A percentile compares a stretch with the other conserved stretches of the same genome.
Conservation (phyloP, 345 rosid genomes). For the Citrus mangshanensis region DNA sequence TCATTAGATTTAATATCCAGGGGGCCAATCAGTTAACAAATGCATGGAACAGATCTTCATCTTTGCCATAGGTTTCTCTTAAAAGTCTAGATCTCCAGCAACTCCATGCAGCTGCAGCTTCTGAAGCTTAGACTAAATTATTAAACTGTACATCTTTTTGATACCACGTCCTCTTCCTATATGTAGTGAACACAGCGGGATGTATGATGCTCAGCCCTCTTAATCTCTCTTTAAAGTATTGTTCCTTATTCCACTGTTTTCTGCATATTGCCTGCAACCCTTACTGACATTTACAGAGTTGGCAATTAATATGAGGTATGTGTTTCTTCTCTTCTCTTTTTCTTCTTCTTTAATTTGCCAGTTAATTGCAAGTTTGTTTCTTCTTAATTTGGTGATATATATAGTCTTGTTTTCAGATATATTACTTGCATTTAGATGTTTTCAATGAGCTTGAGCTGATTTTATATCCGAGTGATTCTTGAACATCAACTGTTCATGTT, state of each 20-base stretch:
- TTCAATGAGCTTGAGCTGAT: not conserved
- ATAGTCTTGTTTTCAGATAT: not conserved
- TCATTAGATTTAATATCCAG: not conserved
- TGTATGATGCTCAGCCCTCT: not conserved
- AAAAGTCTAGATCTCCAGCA: not conserved
- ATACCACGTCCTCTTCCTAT: too few relatives aligned
- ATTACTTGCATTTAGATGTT: not conserved
- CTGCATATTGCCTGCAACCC: not conserved
- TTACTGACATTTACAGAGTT: not conserved
- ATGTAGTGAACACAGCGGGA: not conserved
- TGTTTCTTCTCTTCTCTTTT: not conserved
- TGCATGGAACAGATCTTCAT: slow-evolving; percentile 4
- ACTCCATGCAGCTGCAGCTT: slow-evolving; percentile 15
- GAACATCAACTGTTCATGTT: not conserved
- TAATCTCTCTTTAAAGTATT: too few relatives aligned
- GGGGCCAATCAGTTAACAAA: not conserved
- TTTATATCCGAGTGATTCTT: too few relatives aligned
- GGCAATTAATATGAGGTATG: slow-evolving; percentile 19
- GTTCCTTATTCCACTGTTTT: not conserved
- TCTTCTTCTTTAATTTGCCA: too few relatives aligned
- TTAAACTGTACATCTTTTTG: not conserved
- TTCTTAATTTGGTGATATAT: too few relatives aligned
- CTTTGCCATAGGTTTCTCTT: not conserved
- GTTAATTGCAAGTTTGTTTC: too few relatives aligned
- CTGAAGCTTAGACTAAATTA: too few relatives aligned